These are phyloP conservation scores for Tetrapyrgos nigripes DNA, from an alignment of 1,284 basidiomycete species.

Conservation along the genomic window DNA sequence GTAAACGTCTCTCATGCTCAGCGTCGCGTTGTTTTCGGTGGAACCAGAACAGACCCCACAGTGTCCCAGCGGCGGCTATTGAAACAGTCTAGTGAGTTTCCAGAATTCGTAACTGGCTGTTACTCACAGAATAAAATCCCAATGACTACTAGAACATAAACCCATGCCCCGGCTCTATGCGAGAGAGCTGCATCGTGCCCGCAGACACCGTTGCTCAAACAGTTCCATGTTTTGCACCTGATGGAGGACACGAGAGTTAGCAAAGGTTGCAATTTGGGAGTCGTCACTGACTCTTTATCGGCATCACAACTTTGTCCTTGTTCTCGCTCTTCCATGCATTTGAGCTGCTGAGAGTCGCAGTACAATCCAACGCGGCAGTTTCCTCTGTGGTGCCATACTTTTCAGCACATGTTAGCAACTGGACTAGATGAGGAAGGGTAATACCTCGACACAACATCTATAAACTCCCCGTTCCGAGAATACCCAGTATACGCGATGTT, in stretches of 20 bases:
- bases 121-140: constrained; percentile 73
- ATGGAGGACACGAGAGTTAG: background rate
- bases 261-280: background rate
- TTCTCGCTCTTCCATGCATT: constrained; percentile 67
- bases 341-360: constrained; percentile 67
- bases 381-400: constrained; percentile 47
- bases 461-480: constrained; percentile 61
- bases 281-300: constrained; percentile 76
- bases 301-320: constrained; percentile 68
- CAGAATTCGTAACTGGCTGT: background rate
- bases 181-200: constrained; percentile 66
- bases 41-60: constrained; percentile 70
- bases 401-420: background rate
- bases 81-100: background rate
- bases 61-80: constrained; percentile 73
- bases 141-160: constrained; percentile 76
- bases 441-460: constrained; percentile 81
- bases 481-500: constrained; percentile 83
- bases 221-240: constrained; percentile 83
- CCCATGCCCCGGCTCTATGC: constrained; percentile 69
- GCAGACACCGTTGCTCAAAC: constrained; percentile 65
- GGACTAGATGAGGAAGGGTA: constrained; percentile 27
- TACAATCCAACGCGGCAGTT: constrained; percentile 74
- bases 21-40: constrained; percentile 75
- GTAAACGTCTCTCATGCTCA: constrained; percentile 81